These are phyloP conservation scores for Cladobotryum mycophilum DNA, from an alignment of 2,329 filamentous ascomycete genomes.

Conservation along the genomic window DNA sequence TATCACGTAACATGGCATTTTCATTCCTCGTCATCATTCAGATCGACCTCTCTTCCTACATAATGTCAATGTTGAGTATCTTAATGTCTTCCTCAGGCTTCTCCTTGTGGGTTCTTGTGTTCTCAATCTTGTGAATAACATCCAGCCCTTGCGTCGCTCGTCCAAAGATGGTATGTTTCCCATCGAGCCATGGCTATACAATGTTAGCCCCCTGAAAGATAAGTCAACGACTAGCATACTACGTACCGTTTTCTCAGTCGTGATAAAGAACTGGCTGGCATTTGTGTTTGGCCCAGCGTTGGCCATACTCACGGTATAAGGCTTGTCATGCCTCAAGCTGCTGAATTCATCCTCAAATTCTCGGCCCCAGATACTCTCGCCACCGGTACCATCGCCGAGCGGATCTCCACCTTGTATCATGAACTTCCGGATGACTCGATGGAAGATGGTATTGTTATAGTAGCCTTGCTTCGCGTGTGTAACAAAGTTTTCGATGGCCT, in stretches of 20 bases:
- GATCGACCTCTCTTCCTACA: constrained; percentile 25
- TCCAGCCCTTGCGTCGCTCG: constrained; percentile 85
- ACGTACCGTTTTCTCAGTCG: constrained; percentile 85
- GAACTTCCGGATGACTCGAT: constrained; percentile 94
- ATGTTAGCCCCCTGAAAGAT: not conserved
- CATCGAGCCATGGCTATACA: constrained; percentile 76
- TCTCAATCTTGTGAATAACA: constrained; percentile 94
- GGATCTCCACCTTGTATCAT: constrained; percentile 99
- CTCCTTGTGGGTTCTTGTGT: constrained; percentile 77
- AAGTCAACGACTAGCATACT: not conserved
- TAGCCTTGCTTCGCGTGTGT: constrained; percentile 85
- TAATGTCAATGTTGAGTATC: constrained; percentile 77
- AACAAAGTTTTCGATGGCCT: constrained; percentile 95
- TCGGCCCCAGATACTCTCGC: constrained; percentile 85
- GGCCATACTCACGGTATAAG: constrained; percentile 95
- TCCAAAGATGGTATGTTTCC: constrained; percentile 95
- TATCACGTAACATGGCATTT: too few species aligned
- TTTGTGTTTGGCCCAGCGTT: constrained; percentile 96
- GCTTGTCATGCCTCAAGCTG: constrained; percentile 84
- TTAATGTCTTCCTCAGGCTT: constrained; percentile 97
- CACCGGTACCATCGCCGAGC: constrained; percentile 82
- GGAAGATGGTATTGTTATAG: constrained; percentile 97
- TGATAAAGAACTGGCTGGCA: constrained; percentile 96
- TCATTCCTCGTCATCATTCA: too few species aligned
- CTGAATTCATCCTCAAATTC: constrained; percentile 95